Conservation (phyloP, 2,329 filamentous ascomycete species). For the Fusarium temperatum region DNA sequence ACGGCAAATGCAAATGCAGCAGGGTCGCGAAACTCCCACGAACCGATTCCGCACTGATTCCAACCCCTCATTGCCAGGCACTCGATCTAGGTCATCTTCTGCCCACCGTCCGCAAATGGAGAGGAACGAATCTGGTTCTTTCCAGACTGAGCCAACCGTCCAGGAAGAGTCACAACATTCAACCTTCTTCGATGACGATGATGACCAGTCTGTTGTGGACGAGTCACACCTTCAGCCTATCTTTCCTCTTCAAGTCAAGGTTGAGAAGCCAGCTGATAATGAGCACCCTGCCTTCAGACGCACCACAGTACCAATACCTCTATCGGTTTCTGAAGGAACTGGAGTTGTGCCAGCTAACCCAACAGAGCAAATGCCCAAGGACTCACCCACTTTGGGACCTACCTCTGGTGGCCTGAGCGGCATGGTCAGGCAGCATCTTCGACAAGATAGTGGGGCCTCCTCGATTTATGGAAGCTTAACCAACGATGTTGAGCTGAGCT, state of each 20-base stretch:
- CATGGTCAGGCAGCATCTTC: conserved; percentile 84
- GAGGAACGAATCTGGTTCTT: conserved; percentile 42
- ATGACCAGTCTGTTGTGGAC: conserved; percentile 45
- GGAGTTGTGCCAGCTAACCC: not conserved
- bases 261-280: conserved; percentile 60
- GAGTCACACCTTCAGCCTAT: conserved; percentile 9
- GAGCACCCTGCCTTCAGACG: conserved; percentile 65
- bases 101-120: conserved; percentile 50
- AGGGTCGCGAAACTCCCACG: conserved; percentile 72
- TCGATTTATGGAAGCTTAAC: conserved; percentile 72
- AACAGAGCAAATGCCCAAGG: conserved; percentile 47
- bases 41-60: conserved; percentile 57
- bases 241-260: conserved; percentile 48
- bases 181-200: conserved; percentile 57
- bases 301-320: conserved; percentile 55
- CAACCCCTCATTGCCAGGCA: conserved; percentile 51
- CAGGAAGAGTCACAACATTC: conserved; percentile 47
- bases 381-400: conserved; percentile 84
- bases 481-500: conserved; percentile 45
- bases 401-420: conserved; percentile 73
- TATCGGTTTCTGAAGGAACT: conserved; percentile 45
- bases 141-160: conserved; percentile 43
- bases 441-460: conserved; percentile 82
- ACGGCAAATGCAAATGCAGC: conserved; percentile 81
- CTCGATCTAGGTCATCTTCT: conserved; percentile 59